Conservation (phyloP, 2,329 filamentous ascomycete genomes). For the Trichophyton benhamiae region DNA sequence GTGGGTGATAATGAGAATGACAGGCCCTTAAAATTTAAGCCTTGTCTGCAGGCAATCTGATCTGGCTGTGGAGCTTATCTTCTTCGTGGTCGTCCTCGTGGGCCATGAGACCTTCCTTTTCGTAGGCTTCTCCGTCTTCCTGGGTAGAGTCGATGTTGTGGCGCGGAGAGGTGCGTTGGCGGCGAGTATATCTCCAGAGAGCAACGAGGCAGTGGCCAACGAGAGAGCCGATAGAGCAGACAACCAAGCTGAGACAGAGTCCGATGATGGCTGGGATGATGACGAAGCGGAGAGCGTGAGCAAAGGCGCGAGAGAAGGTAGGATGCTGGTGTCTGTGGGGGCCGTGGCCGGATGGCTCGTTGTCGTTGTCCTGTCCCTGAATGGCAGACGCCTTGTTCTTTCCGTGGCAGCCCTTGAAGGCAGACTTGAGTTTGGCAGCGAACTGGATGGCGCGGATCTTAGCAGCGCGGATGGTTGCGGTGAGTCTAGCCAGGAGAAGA, state of each 20-base stretch:
- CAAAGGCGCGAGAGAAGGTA: slow-evolving; percentile 28
- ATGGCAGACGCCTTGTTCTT: slow-evolving; percentile 9
- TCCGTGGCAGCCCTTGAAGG: slow-evolving; percentile 24
- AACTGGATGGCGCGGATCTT: slow-evolving; percentile 26
- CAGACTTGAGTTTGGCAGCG: slow-evolving; percentile 18
- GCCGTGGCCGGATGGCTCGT: not conserved
- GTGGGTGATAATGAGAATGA: not conserved
- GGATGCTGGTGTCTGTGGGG: slow-evolving; percentile 6
- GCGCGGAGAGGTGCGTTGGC: slow-evolving; percentile 13
- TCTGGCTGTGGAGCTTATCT: slow-evolving; percentile 21
- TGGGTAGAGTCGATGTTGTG: slow-evolving; percentile 13
- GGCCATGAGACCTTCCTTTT: slow-evolving; percentile 33
- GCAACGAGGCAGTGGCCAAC: slow-evolving; percentile 35
- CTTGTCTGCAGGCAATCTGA: slow-evolving; percentile 20
- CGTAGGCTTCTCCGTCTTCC: slow-evolving; percentile 28
- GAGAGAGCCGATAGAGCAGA: slow-evolving; percentile 37
- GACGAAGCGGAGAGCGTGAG: slow-evolving; percentile 32
- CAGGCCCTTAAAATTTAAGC: slow-evolving; percentile 16
- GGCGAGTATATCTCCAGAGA: slow-evolving; percentile 33
- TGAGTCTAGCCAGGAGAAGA: slow-evolving; percentile 30
- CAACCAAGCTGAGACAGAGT: slow-evolving; percentile 34
- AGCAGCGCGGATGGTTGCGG: slow-evolving; percentile 26
- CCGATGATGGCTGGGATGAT: slow-evolving; percentile 36
- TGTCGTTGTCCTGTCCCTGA: not conserved
- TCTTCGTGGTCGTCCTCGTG: slow-evolving; percentile 22